Evolutionary conservation across 345 rosid genomes (phyloP), one percentile per base, ranked within the genome.

Genomic region (Arabis alpina): DNA sequence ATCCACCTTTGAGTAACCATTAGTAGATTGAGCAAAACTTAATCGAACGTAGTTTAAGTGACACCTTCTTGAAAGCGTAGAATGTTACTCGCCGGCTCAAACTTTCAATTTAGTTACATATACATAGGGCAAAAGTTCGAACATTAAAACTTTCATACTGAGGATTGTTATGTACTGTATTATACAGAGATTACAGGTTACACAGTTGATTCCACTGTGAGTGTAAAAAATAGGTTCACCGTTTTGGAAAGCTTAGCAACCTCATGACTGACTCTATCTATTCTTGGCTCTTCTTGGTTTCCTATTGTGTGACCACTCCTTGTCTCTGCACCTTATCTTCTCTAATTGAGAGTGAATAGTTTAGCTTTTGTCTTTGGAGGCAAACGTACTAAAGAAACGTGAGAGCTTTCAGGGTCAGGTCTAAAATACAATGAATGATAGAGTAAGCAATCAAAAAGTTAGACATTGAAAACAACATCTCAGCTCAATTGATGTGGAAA

Each of bases 171-270:
- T 23, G 63, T 30, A 8, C 2, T 23, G 64, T 23, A 9, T 4
- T 34, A 16, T 41, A 62, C 10, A 42, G 12, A 27, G 12, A 12
- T 5, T 24, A 63, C 36, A 43, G 19, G 27, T 52, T n/a, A 19
- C 32, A 10, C 6, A 13, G 41, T 32, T 56, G 43, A 61, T 15
- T 27, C 36, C 28, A 51, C 42, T 10, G 5, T 8, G 10, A 10
- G 37, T 34, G 7, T 10, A 10, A 16, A 41, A 54, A 0, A 16
- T 39, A 56, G 6, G 39, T 53, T 62, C 28, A 82, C 87, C 86
- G 78, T 83, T 64, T 80, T 80, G 12, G 80, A 73, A 39, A 83
- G 81, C 71, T 74, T 78, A 72, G 79, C 76, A 56, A 84, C 84
- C 61, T 82, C 86, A 28, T 77, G 66, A 52, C 81, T 81, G 72